These are phyloP conservation scores for Stagonosporopsis vannaccii DNA, from an alignment of 2,329 filamentous ascomycete genomes.

Conservation along the genomic window DNA sequence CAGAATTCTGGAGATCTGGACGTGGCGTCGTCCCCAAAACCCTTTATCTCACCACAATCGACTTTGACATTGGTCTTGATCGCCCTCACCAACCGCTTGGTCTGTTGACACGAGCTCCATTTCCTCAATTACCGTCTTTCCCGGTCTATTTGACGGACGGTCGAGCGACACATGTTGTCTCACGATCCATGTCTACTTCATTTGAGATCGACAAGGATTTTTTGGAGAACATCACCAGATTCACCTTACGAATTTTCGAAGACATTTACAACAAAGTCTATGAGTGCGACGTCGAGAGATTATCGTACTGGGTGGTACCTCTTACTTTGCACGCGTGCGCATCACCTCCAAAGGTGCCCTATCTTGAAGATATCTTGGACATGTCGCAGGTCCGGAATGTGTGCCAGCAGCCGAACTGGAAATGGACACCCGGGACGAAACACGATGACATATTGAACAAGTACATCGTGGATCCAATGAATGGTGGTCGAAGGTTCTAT, in stretches of 20 bases:
- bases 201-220: conserved; percentile 56
- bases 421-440: conserved; percentile 55
- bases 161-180: conserved; percentile 65
- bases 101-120: conserved; percentile 70
- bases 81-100: conserved; percentile 69
- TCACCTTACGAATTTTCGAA: conserved; percentile 78
- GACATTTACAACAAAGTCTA: conserved; percentile 93
- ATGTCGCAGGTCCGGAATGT: conserved; percentile 64
- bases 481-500: conserved; percentile 67
- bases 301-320: conserved; percentile 88
- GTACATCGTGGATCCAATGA: conserved; percentile 64
- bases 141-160: conserved; percentile 75
- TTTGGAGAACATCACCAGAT: conserved; percentile 67
- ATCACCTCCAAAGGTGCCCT: not conserved
- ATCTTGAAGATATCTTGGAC: conserved; percentile 59
- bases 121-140: conserved; percentile 73
- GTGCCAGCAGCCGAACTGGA: conserved; percentile 48
- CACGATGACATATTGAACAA: conserved; percentile 54
- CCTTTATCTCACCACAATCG: conserved; percentile 70
- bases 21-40: conserved; percentile 55
- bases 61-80: conserved; percentile 66
- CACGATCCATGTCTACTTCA: conserved; percentile 53
- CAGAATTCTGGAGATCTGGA: conserved; percentile 70
- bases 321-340: conserved; percentile 27
- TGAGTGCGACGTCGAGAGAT: conserved; percentile 65